Evolutionary conservation across 139 green algal species (phyloP).

Genomic region (Tetraselmis striata): DNA sequence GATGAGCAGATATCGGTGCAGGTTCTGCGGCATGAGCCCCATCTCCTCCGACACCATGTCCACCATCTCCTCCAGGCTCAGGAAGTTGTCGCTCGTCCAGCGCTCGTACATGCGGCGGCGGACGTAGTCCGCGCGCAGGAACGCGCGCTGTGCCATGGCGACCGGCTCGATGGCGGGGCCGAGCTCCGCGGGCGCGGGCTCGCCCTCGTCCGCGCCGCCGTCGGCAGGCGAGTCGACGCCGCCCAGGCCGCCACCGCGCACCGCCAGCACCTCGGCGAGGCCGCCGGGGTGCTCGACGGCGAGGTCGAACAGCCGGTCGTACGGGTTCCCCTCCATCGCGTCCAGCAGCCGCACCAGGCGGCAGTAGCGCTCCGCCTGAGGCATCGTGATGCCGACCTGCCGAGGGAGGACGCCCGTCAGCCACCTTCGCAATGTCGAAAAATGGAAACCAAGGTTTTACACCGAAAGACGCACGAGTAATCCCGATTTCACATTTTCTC

Average conservation of each 20-base stretch:
- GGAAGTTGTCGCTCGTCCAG: slow-evolving; percentile 18
- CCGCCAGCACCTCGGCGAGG: slow-evolving; percentile 12
- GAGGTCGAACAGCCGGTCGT: slow-evolving; percentile 9
- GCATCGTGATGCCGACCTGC: slow-evolving; percentile 16
- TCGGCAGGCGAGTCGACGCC: neutral
- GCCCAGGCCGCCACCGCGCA: neutral
- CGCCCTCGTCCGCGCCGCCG: slow-evolving; percentile 9
- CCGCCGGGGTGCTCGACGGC: slow-evolving; percentile 8
- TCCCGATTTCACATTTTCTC: no score
- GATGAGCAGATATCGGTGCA: slow-evolving; percentile 18
- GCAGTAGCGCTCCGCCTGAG: slow-evolving; percentile 20
- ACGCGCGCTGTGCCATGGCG: slow-evolving; percentile 6
- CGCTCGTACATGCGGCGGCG: slow-evolving; percentile 21
- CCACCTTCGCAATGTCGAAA: no score
- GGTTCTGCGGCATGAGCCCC: neutral
- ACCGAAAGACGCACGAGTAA: no score
- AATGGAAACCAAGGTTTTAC: no score
- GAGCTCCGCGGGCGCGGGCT: slow-evolving; percentile 15
- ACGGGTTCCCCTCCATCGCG: slow-evolving; percentile 9
- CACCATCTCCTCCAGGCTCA: slow-evolving; percentile 17
- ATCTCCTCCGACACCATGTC: slow-evolving; percentile 12
- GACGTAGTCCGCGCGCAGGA: slow-evolving; percentile 13
- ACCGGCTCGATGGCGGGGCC: slow-evolving; percentile 17
- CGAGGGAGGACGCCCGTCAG: no score
- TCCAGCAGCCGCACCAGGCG: slow-evolving; percentile 24